Base-by-base conservation (phyloP, 2,329 filamentous ascomycete species). In the Neonectria ditissima region DNA sequence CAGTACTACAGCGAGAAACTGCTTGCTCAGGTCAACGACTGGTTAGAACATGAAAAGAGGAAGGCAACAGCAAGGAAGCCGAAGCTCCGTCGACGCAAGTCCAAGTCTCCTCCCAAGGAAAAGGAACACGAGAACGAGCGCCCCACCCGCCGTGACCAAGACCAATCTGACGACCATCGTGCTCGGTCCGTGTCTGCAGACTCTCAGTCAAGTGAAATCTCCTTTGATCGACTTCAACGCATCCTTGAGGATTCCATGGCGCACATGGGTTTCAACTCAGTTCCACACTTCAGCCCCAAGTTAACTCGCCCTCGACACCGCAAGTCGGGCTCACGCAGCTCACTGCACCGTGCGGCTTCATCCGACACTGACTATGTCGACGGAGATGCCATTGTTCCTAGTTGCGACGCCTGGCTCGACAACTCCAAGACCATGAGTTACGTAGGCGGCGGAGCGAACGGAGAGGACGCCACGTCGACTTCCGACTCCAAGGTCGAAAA, bases 361-460 rank as follows among this genome's bases (percentile, higher is more conserved):
- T 96, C 93, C 0, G 95, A 97, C 71, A 97, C 94, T 0, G 95
- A 98, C 62, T 92, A 91, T 69, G 81, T 88, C 16, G 94, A 97
- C 66, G 88, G 88, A n/a, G 93, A 97, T 66, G 84, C 89, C 18
- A 79, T 92, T n/a, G 93, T 97, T 1, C 95, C 95, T 1, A 89
- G 87, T 67, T 97, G 94, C 69, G 93, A 97, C 77, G 93, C 89
- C 8, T 83, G 90, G 48, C 84, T 98, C 20, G 95, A 98, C 79
- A 97, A 97, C 74, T 92, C 92, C 5, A 96, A 95, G 79, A 97
- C 94, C 0, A 82, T 97, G 72, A 88, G 90, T 54, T 97, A 96
- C 75, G 85, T 82, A 14, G 89, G 89, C 4, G 78, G 79, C 10
- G 75, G 75, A 26, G 75, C 76, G 4, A 76, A 77, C 28, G 80